These are phyloP conservation scores for Pseudogymnoascus sp. DNA, from an alignment of 2,329 filamentous ascomycete species.

Conservation along the genomic window DNA sequence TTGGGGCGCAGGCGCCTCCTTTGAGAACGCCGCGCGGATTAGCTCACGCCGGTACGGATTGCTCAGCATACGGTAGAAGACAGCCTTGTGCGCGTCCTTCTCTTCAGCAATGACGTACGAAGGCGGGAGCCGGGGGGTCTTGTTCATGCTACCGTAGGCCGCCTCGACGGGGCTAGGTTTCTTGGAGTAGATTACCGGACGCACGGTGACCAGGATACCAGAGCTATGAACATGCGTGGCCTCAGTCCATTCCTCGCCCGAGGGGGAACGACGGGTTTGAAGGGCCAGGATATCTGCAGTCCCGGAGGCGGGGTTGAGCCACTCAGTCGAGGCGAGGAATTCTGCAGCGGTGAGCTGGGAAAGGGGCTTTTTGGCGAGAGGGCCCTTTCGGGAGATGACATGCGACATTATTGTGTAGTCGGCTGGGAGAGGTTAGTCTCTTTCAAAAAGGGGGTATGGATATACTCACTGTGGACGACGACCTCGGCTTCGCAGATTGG, in stretches of 20 bases:
- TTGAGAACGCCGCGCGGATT: not conserved
- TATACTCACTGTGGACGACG: not conserved
- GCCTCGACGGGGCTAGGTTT: not conserved
- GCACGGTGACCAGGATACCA: not conserved
- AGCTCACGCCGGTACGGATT: not conserved
- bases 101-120: not conserved
- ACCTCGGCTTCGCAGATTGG: slow-evolving; percentile 1
- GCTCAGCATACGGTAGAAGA: not conserved
- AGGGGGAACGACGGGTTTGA: not conserved
- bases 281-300: not conserved
- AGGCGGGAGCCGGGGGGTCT: not conserved
- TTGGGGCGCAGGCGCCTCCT: not conserved
- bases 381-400: not conserved
- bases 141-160: not conserved
- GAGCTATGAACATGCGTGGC: not conserved
- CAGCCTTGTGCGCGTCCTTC: not conserved
- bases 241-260: not conserved
- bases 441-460: not conserved
- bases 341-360: not conserved
- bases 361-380: not conserved
- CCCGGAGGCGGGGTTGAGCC: not conserved
- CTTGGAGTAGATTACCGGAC: not conserved
- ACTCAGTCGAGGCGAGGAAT: not conserved
- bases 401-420: slow-evolving; percentile 6
- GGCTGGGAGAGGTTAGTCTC: not conserved